phyloP scores from a whole-genome alignment of 176 grass and related monocot genomes.

The Saccharum spontaneum region DNA sequence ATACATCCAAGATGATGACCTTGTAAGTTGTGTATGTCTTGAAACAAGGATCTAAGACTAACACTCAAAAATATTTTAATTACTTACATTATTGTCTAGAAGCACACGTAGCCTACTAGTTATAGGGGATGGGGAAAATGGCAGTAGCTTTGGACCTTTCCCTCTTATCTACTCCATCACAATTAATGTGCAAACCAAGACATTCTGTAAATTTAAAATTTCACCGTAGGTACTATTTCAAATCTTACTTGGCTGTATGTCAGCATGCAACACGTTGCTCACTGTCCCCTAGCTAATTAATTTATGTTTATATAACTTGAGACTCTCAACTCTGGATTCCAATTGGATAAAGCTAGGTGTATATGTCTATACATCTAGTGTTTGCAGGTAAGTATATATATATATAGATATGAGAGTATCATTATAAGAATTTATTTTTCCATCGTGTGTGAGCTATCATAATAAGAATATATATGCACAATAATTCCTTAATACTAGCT shows the following conservation, averaged over 20 bases:
- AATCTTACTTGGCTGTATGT: constrained; percentile 7
- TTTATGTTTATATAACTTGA: neutral
- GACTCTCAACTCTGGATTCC: neutral
- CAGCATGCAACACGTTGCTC: neutral
- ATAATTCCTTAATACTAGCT: neutral
- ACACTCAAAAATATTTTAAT: constrained; percentile 18
- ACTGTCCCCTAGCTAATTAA: neutral
- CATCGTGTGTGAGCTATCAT: no score
- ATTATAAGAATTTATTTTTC: neutral
- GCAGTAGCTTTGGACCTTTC: constrained; percentile 48
- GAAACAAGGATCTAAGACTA: constrained; percentile 50
- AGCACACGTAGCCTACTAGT: constrained; percentile 12
- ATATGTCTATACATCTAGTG: neutral
- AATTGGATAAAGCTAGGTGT: neutral
- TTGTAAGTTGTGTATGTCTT: constrained; percentile 64
- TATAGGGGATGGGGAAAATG: constrained; percentile 35
- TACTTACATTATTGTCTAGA: constrained; percentile 29
- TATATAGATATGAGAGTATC: neutral
- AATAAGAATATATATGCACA: neutral
- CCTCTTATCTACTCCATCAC: constrained; percentile 44
- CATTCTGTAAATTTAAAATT: constrained; percentile 37
- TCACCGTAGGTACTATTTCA: constrained; percentile 13
- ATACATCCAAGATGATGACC: constrained; percentile 40
- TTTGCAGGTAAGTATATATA: neutral
- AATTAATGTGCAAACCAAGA: constrained; percentile 25